A percentile compares a stretch with the other conserved stretches of the same genome.
These are phyloP conservation scores for Globisporangium yorkense DNA, from an alignment of 352 stramenopile species.

Conservation along the genomic window DNA sequence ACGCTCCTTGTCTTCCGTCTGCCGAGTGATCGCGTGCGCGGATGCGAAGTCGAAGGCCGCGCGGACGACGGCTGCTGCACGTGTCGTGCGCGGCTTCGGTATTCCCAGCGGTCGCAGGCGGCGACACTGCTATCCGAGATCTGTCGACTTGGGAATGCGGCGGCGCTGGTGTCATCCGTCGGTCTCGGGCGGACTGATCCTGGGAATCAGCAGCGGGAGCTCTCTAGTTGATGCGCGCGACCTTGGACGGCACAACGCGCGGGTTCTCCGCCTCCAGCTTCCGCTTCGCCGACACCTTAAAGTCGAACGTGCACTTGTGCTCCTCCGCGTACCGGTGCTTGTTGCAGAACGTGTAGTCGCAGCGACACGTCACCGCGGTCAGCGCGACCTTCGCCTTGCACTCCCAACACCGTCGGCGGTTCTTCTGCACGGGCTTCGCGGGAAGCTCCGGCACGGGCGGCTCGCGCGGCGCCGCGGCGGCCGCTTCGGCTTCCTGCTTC, in stretches of 20 bases:
- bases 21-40: too few species aligned
- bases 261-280: slow-evolving; percentile 83
- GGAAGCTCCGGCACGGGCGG: slow-evolving; percentile 6
- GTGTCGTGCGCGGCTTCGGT: too few species aligned
- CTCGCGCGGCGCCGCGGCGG: slow-evolving; percentile 4
- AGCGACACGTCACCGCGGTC: slow-evolving; percentile 83
- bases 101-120: too few species aligned
- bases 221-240: slow-evolving; percentile 82
- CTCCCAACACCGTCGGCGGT: slow-evolving; percentile 83
- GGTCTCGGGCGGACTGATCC: too few species aligned
- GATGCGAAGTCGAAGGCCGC: too few species aligned
- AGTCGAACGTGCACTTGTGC: slow-evolving; percentile 86
- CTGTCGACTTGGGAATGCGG: not conserved
- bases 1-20: too few species aligned
- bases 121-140: not conserved
- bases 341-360: slow-evolving; percentile 88
- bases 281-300: slow-evolving; percentile 75
- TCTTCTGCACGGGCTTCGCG: slow-evolving; percentile 63
- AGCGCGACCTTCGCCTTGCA: slow-evolving; percentile 85
- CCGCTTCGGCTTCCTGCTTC: slow-evolving; percentile 1
- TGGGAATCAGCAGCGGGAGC: too few species aligned
- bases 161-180: too few species aligned
- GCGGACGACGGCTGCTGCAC: too few species aligned
- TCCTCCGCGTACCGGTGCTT: slow-evolving; percentile 88
- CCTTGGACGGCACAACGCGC: slow-evolving; percentile 68